Evolutionary conservation across 768 basidiomycete species (phyloP), one percentile per base, ranked within the genome.

Genomic region (Leccinum imitatum): DNA sequence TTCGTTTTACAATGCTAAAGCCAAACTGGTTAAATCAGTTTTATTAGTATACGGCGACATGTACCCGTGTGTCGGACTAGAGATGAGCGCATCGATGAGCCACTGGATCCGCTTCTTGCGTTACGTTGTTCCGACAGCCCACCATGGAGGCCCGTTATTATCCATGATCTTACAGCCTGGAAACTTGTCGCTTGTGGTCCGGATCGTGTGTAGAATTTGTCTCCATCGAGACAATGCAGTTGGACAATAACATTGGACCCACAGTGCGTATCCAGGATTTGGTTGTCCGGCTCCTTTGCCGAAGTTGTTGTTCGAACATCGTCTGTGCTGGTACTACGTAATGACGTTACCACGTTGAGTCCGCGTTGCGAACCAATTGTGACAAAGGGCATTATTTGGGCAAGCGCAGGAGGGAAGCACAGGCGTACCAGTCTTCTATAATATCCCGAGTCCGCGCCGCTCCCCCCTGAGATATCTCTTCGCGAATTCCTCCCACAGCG

Each of bases 331-430:
- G 19, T 46, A 19, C 44, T 72, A 71, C 70, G 71, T 71, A 72
- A 71, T 61, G n/a, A 57, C 11, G 56, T 47, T 54, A 55, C 67
- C 70, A 73, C 69, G 70, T 61, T 62, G 65, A 66, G 54, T 35
- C 59, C 59, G 60, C 69, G 50, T 37, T 54, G 54, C 54, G 27
- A 65, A 17, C 41, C 50, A 33, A 19, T 50, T 11, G 50, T 37
- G 59, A 53, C 46, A 27, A 46, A 63, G 51, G 39, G 44, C 23
- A 15, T 30, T 54, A 50, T 44, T 46, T 46, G 19, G 44, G 44
- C 2, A 46, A 46, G 44, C 44, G 44, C 44, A 46, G 44, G 44
- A 46, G 11, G 19, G 27, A 59, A 53, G 48, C 58, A 10, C 30
- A 50, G 31, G 50, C 53, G 33, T 33, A 52, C 33, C 27, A 41